phyloP scores from a whole-genome alignment of 495 filamentous ascomycete genomes.

The Xylaria acuta region DNA sequence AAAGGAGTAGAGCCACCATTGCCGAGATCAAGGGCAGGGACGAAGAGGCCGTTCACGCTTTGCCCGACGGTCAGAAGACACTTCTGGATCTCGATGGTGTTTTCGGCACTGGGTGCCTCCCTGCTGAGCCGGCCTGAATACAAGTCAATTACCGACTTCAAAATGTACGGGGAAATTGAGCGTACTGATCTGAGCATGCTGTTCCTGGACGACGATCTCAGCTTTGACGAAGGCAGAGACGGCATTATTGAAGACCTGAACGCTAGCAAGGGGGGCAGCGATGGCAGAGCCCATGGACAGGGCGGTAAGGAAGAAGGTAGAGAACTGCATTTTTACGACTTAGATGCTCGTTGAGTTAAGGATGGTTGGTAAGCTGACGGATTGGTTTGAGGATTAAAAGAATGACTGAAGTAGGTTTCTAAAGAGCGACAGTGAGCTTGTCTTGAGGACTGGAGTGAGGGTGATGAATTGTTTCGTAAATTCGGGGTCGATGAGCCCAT shows the following conservation, averaged over 20 bases:
- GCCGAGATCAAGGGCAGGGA: slow-evolving; percentile 27
- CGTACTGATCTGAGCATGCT: slow-evolving; percentile 31
- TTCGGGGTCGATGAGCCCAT: background rate
- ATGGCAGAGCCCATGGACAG: slow-evolving; percentile 42
- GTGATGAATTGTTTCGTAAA: background rate
- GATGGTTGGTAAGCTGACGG: background rate
- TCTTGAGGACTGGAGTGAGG: background rate
- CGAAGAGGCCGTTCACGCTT: slow-evolving; percentile 30
- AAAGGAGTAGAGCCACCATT: slow-evolving; percentile 18
- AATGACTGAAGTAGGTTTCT: slow-evolving; percentile 27
- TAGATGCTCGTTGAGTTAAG: slow-evolving; percentile 16
- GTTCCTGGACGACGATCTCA: slow-evolving; percentile 25
- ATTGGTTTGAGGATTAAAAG: background rate
- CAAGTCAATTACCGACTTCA: background rate
- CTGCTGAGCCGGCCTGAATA: background rate
- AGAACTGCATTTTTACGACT: slow-evolving; percentile 39
- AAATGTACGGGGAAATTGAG: background rate
- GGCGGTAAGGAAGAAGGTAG: slow-evolving; percentile 36
- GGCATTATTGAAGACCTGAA: slow-evolving; percentile 25
- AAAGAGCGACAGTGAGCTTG: slow-evolving; percentile 20
- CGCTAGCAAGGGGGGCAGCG: slow-evolving; percentile 28
- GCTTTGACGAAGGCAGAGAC: slow-evolving; percentile 23
- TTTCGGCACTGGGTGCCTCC: slow-evolving; percentile 16
- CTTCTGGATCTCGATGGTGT: slow-evolving; percentile 30
- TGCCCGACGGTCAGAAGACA: slow-evolving; percentile 28